Base-by-base conservation (phyloP, 495 filamentous ascomycete genomes). In the Penicillium lagena region DNA sequence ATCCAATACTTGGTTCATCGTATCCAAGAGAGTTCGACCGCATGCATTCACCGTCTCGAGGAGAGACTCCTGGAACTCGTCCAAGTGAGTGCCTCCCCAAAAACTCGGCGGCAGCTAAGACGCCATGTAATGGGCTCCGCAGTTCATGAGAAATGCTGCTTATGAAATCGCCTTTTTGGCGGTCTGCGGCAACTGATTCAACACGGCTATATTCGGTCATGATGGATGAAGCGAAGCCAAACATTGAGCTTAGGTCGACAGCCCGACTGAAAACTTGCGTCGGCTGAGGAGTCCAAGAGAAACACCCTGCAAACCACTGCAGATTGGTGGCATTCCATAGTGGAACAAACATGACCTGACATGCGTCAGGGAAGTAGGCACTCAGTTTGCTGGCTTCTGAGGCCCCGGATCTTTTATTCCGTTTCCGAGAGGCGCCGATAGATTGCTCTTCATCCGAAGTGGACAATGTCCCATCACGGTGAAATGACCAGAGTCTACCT, bases 81-180 rank as follows among this genome's bases (percentile, higher is more conserved):
- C 68, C 2, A 70, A 54, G 10, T 67, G 45, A 1, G 70, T 75
- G n/a, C 66, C 65, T 30, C 67, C 67, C 62, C 37, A 76, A 47
- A 44, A 94, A 82, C 54, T 93, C 86, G 2, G 80, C 79, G 36
- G 78, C 82, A 0, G 82, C 83, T 2, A 89, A 56, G 35, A 89
- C 86, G 0, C 86, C 86, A 50, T 90, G 85, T 7, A 94, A 63
- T 2, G 88, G 88, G 12, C 79, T 86, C 4, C 87, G 76, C 11
- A 93, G 68, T 55, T 94, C 88, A 55, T 94, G 88, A 38, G 82
- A 87, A 12, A 91, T 83, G 37, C 80, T 86, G 0, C 82, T 82
- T 33, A 91, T 86, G 49, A 90, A 86, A 51, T 87, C 83, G 0
- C 80, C 76, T 53, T 90, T 90, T 43, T 78, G 76, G 29, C 70